Percentiles rank a stretch among this genome's conserved stretches.
phyloP scores from a whole-genome alignment of 2,329 filamentous ascomycete genomes.

The Fusarium tjaetaba region DNA sequence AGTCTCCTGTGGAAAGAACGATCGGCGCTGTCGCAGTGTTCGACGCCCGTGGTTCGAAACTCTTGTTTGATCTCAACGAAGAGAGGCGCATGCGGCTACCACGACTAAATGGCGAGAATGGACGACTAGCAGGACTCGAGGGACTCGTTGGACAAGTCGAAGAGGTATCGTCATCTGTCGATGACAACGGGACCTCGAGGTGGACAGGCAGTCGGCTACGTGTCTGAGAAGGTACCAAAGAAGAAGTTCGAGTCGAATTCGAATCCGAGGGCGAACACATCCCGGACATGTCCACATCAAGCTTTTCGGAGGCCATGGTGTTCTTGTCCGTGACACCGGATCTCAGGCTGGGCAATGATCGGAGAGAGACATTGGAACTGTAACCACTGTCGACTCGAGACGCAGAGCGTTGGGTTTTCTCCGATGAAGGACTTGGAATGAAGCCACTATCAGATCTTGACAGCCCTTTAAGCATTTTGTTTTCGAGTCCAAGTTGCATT shows the following conservation, averaged over 20 bases:
- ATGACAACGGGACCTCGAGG: slow-evolving; percentile 27
- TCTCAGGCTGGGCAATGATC: slow-evolving; percentile 56
- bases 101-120: slow-evolving; percentile 32
- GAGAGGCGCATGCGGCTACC: slow-evolving; percentile 34
- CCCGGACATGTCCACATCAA: slow-evolving; percentile 15
- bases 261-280: slow-evolving; percentile 29
- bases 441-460: slow-evolving; percentile 60
- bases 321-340: slow-evolving; percentile 34
- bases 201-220: slow-evolving; percentile 29
- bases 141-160: slow-evolving; percentile 33
- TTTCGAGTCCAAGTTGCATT: slow-evolving; percentile 33
- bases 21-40: slow-evolving; percentile 15
- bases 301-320: slow-evolving; percentile 33
- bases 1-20: slow-evolving; percentile 2
- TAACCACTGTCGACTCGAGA: slow-evolving; percentile 70
- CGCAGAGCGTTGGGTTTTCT: slow-evolving; percentile 56
- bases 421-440: slow-evolving; percentile 56
- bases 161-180: slow-evolving; percentile 27
- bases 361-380: slow-evolving; percentile 67
- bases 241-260: slow-evolving; percentile 33
- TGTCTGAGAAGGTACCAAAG: slow-evolving; percentile 29
- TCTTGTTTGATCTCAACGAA: slow-evolving; percentile 30
- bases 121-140: slow-evolving; percentile 21
- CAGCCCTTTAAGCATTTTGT: slow-evolving; percentile 37
- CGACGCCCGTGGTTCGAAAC: slow-evolving; percentile 27